Conservation (phyloP, 2,329 filamentous ascomycete genomes). For the Bipolaris zeicola region DNA sequence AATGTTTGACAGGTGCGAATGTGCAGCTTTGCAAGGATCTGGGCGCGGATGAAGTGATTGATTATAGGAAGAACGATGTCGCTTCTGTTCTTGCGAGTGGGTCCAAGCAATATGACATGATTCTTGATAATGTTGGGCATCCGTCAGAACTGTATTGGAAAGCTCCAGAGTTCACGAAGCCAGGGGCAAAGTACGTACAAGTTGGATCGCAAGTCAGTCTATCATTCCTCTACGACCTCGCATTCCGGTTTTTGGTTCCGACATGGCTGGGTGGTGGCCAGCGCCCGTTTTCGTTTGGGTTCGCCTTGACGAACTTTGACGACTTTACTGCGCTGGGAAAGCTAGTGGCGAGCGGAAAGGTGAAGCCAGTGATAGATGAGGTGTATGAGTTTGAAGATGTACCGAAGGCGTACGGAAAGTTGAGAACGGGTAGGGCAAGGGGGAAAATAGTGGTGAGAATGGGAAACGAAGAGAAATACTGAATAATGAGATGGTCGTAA, state of each 20-base stretch:
- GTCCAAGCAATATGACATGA: constrained; percentile 56
- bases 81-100: constrained; percentile 52
- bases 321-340: constrained; percentile 52
- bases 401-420: constrained; percentile 59
- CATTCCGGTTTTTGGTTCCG: constrained; percentile 27
- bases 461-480: not conserved
- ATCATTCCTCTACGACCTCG: constrained; percentile 20
- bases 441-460: constrained; percentile 61
- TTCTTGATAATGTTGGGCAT: constrained; percentile 62
- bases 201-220: constrained; percentile 27
- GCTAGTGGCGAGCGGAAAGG: constrained; percentile 61
- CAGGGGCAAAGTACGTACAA: constrained; percentile 26
- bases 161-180: constrained; percentile 22
- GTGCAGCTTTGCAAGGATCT: constrained; percentile 60
- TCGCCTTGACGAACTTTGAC: constrained; percentile 23
- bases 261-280: constrained; percentile 56
- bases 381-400: constrained; percentile 60
- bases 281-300: constrained; percentile 48
- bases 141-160: constrained; percentile 26
- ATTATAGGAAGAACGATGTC: constrained; percentile 60
- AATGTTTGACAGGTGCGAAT: constrained; percentile 50
- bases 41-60: constrained; percentile 66
- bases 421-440: constrained; percentile 59
- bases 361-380: constrained; percentile 62
- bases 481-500: no score